Percentiles rank a stretch among this genome's conserved stretches.
Conservation (phyloP, 2,329 filamentous ascomycete genomes). For the Sporothrix euskadiensis region DNA sequence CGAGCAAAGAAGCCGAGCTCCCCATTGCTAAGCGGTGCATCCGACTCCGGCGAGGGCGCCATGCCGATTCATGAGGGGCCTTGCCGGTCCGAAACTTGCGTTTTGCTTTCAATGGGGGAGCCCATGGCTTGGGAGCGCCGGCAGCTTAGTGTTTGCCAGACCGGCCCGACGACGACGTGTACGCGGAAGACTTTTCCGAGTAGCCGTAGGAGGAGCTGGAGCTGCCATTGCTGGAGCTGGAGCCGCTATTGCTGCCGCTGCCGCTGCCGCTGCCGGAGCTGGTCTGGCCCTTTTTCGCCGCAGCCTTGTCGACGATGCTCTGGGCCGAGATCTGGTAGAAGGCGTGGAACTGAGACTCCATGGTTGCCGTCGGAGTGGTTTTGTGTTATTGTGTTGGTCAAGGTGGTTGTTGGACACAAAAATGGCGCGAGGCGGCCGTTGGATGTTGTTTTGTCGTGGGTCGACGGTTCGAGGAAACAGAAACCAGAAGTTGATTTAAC, state of each 20-base stretch:
- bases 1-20: constrained; percentile 6
- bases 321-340: constrained; percentile 24
- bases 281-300: constrained; percentile 7
- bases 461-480: not conserved
- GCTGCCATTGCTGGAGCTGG: not conserved
- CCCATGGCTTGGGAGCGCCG: not conserved
- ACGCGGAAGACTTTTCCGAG: constrained; percentile 17
- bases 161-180: constrained; percentile 5
- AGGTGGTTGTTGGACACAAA: not conserved
- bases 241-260: not conserved
- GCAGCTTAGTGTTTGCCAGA: not conserved
- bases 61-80: constrained; percentile 1
- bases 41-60: not conserved
- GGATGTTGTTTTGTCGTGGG: not conserved
- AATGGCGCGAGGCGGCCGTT: not conserved
- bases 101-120: not conserved
- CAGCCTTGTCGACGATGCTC: constrained; percentile 18
- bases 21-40: constrained; percentile 11
- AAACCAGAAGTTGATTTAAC: not conserved
- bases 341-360: constrained; percentile 23
- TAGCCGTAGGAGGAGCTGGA: not conserved
- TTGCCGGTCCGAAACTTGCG: not conserved
- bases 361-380: not conserved
- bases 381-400: not conserved
- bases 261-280: not conserved